These are phyloP conservation scores for Pleurotus pulmonarius DNA, from an alignment of 768 basidiomycete genomes.

Conservation along the genomic window DNA sequence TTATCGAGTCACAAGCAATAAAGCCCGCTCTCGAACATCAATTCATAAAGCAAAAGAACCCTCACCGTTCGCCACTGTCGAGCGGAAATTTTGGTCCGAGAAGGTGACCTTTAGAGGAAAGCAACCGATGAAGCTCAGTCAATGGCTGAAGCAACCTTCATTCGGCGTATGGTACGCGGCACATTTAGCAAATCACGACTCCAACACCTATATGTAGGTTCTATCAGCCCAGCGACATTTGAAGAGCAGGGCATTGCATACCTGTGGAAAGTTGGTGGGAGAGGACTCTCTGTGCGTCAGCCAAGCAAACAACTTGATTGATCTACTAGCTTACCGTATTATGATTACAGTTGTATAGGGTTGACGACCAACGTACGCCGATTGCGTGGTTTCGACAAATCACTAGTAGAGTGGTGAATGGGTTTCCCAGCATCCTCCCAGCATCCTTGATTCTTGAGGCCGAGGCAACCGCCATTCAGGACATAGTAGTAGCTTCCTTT, in stretches of 20 bases:
- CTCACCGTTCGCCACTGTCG: slow-evolving; percentile 14
- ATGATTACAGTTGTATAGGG: neutral
- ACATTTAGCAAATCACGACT: too few species aligned
- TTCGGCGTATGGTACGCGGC: slow-evolving; percentile 15
- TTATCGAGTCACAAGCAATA: slow-evolving; percentile 1
- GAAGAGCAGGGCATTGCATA: neutral
- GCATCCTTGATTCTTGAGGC: neutral
- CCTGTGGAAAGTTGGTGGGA: neutral
- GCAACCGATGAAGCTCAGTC: slow-evolving; percentile 14
- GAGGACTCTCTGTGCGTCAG: neutral
- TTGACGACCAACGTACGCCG: neutral
- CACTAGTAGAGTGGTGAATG: neutral
- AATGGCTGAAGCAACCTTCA: slow-evolving; percentile 17
- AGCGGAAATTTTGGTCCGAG: slow-evolving; percentile 19
- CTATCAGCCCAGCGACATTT: neutral
- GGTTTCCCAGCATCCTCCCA: neutral
- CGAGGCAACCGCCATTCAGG: neutral
- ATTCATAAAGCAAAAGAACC: neutral
- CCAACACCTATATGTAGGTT: neutral
- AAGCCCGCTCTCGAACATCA: neutral
- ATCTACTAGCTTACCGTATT: neutral
- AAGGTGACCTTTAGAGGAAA: slow-evolving; percentile 18
- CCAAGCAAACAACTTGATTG: neutral
- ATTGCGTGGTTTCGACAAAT: neutral
- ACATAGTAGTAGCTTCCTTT: neutral